phyloP scores from a whole-genome alignment of 108 stramenopile species.

The Epithemia pelagica region DNA sequence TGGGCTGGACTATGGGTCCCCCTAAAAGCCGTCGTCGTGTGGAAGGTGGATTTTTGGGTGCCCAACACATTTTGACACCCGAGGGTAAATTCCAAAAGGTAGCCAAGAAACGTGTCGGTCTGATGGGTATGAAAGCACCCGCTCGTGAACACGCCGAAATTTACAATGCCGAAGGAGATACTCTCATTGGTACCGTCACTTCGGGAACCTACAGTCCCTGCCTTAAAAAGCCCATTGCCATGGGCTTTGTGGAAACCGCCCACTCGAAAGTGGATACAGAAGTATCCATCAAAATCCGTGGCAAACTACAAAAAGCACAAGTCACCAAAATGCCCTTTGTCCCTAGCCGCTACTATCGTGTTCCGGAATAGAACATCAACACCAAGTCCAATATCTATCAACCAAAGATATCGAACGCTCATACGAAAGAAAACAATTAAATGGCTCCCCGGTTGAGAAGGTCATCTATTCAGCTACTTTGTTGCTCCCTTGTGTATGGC shows the following conservation, averaged over 20 bases:
- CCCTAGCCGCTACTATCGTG: constrained; percentile 87
- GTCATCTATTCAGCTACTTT: no score
- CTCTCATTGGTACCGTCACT: constrained; percentile 90
- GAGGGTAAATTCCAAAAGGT: constrained; percentile 91
- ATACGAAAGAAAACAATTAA: no score
- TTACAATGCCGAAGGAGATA: constrained; percentile 76
- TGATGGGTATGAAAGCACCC: constrained; percentile 95
- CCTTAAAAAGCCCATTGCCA: constrained; percentile 94
- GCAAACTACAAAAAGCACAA: constrained; percentile 83
- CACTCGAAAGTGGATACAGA: constrained; percentile 79
- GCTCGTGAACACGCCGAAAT: constrained; percentile 92
- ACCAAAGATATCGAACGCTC: no score
- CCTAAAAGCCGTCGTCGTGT: constrained; percentile 80
- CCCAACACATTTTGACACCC: constrained; percentile 79
- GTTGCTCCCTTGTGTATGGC: no score
- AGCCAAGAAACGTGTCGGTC: constrained; percentile 87
- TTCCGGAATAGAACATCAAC: constrained; percentile 59
- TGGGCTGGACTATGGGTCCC: constrained; percentile 92
- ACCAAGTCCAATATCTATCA: no score
- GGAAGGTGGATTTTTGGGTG: constrained; percentile 94
- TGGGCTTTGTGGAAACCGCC: constrained; percentile 93
- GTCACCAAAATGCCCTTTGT: constrained; percentile 98
- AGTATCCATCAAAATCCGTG: constrained; percentile 82
- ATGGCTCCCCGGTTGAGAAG: no score
- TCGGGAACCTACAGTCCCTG: constrained; percentile 91